Evolutionary conservation across 2,329 filamentous ascomycete species (phyloP).

Genomic region (Nigrospora oryzae): DNA sequence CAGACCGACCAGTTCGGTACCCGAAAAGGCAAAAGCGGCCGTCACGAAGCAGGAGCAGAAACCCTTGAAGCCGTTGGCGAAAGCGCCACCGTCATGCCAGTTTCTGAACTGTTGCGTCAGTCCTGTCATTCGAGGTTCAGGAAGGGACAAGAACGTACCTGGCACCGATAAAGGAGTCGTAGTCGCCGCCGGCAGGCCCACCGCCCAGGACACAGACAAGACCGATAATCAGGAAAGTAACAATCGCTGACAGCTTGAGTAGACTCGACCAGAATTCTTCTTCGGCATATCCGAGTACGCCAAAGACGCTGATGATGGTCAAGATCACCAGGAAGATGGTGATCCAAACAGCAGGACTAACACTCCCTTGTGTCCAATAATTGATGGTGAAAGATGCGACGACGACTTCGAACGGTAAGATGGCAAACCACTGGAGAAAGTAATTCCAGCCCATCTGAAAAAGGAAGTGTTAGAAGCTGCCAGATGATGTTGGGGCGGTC

Average conservation of each 20-base stretch:
- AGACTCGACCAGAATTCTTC: constrained; percentile 50
- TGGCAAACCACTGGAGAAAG: neutral
- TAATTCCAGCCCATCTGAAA: constrained; percentile 2
- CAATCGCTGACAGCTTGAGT: constrained; percentile 49
- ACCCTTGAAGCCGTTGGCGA: constrained; percentile 45
- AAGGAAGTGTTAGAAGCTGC: neutral
- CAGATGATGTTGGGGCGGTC: neutral
- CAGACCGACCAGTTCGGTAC: constrained; percentile 69
- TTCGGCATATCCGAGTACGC: constrained; percentile 41
- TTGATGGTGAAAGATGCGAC: constrained; percentile 22
- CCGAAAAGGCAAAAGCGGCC: constrained; percentile 71
- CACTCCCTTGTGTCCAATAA: constrained; percentile 31
- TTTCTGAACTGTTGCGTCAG: neutral
- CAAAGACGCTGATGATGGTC: constrained; percentile 29
- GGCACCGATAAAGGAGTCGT: neutral
- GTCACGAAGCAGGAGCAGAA: constrained; percentile 68
- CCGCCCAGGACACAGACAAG: neutral
- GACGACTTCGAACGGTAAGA: neutral
- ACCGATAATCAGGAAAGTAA: constrained; percentile 50
- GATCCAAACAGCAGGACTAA: constrained; percentile 38
- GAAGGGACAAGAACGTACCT: constrained; percentile 3
- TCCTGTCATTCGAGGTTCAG: no score
- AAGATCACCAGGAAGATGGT: constrained; percentile 48
- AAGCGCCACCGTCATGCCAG: neutral
- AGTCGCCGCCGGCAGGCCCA: neutral